Evolutionary conservation across 1,284 basidiomycete species (phyloP).

Genomic region (Trichosporon asahii): DNA sequence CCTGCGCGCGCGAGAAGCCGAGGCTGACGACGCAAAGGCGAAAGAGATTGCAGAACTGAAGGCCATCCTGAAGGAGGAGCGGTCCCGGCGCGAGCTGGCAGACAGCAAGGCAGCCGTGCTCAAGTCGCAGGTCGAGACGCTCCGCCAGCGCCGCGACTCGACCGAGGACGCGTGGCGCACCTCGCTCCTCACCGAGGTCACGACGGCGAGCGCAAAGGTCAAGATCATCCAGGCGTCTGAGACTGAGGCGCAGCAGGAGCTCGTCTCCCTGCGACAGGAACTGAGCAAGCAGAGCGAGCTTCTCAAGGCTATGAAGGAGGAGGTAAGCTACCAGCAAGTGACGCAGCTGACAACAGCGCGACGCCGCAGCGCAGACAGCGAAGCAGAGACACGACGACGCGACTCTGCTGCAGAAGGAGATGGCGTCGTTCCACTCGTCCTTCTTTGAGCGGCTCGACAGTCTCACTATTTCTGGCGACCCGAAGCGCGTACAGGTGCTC

Average conservation of each 20-base stretch:
- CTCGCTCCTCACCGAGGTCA: slow-evolving; percentile 13
- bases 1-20: slow-evolving; percentile 8
- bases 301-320: slow-evolving; percentile 6
- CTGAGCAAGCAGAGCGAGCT: slow-evolving; percentile 13
- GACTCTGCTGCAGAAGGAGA: slow-evolving; percentile 12
- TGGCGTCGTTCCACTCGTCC: not conserved
- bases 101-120: slow-evolving; percentile 2
- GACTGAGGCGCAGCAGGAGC: slow-evolving; percentile 15
- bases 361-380: slow-evolving; percentile 10
- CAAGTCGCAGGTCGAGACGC: not conserved
- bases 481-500: slow-evolving; percentile 7
- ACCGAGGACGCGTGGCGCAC: slow-evolving; percentile 16
- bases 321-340: not conserved
- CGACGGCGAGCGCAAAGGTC: slow-evolving; percentile 6
- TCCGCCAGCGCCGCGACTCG: not conserved
- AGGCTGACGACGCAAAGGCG: not conserved
- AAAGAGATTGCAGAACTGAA: slow-evolving; percentile 11
- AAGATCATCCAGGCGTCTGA: slow-evolving; percentile 14
- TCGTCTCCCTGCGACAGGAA: slow-evolving; percentile 14
- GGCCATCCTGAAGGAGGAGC: not conserved
- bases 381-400: slow-evolving; percentile 15
- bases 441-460: slow-evolving; percentile 16
- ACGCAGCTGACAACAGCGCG: slow-evolving; percentile 12
- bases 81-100: not conserved
- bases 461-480: not conserved